Evolutionary conservation across 495 filamentous ascomycete genomes (phyloP).

Genomic region (Penicillium atrosanguineum): DNA sequence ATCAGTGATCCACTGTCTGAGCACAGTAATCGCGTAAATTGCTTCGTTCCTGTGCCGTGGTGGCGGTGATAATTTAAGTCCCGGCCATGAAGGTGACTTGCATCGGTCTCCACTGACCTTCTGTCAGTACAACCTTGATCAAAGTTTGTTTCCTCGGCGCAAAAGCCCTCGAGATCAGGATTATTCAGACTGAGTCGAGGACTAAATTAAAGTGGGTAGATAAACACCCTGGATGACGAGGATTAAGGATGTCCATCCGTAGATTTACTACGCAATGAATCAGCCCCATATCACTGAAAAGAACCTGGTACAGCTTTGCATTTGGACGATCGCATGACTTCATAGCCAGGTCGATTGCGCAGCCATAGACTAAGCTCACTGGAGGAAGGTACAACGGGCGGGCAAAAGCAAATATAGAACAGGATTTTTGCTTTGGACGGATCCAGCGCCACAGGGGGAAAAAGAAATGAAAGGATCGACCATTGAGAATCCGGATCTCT

Average conservation of each 20-base stretch:
- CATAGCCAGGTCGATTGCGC: conserved; percentile 1
- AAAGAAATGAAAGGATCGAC: conserved; percentile 10
- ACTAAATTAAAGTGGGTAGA: neutral
- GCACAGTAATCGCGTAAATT: neutral
- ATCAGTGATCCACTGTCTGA: neutral
- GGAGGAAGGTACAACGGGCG: conserved; percentile 3
- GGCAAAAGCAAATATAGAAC: conserved; percentile 9
- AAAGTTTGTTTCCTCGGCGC: neutral
- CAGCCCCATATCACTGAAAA: neutral
- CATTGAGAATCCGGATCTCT: neutral
- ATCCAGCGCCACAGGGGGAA: neutral
- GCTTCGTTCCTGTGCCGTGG: conserved; percentile 8
- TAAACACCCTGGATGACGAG: neutral
- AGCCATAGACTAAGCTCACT: neutral
- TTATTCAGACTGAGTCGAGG: neutral
- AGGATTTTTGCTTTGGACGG: conserved; percentile 2
- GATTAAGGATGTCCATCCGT: neutral
- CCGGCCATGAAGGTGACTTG: conserved; percentile 6
- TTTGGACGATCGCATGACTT: conserved; percentile 1
- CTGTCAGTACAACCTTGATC: neutral
- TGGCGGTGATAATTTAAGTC: conserved; percentile 1
- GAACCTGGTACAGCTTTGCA: neutral
- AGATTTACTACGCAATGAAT: neutral
- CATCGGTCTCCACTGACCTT: conserved; percentile 5
- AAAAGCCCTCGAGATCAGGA: neutral